phyloP scores from a whole-genome alignment of 2,329 filamentous ascomycete species.

The Zalaria obscura region DNA sequence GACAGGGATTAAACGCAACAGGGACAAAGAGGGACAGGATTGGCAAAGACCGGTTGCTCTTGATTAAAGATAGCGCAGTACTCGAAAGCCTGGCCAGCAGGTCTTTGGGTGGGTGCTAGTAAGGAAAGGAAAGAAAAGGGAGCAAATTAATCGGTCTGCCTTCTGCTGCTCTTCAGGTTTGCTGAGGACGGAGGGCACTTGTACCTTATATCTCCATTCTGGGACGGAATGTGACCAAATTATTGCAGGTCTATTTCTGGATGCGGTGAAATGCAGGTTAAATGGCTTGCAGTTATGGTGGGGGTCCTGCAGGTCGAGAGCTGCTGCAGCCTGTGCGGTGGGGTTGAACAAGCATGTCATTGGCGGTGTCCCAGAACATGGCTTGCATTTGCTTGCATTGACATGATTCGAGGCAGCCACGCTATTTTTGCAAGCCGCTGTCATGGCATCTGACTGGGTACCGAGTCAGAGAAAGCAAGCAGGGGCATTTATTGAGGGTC shows the following conservation, averaged over 20 bases:
- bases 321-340: too few relatives aligned
- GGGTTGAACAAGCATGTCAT: too few relatives aligned
- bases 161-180: constrained; percentile 16
- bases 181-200: constrained; percentile 18
- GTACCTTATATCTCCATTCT: constrained; percentile 34
- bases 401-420: neutral
- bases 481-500: too few relatives aligned
- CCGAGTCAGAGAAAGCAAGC: too few relatives aligned
- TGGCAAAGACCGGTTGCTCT: constrained; percentile 14
- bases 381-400: too few relatives aligned
- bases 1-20: constrained; percentile 13
- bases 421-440: constrained; percentile 4
- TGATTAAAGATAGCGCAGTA: constrained; percentile 27
- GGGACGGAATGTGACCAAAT: constrained; percentile 24
- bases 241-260: constrained; percentile 33
- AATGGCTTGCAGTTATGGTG: constrained; percentile 1
- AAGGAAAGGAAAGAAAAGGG: constrained; percentile 14
- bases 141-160: constrained; percentile 32
- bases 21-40: constrained; percentile 12
- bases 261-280: constrained; percentile 12
- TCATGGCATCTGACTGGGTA: neutral
- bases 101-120: constrained; percentile 24
- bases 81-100: constrained; percentile 31
- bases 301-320: neutral
- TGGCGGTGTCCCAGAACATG: too few relatives aligned